Conservation (phyloP, 768 basidiomycete species). For the Bullera alba region DNA sequence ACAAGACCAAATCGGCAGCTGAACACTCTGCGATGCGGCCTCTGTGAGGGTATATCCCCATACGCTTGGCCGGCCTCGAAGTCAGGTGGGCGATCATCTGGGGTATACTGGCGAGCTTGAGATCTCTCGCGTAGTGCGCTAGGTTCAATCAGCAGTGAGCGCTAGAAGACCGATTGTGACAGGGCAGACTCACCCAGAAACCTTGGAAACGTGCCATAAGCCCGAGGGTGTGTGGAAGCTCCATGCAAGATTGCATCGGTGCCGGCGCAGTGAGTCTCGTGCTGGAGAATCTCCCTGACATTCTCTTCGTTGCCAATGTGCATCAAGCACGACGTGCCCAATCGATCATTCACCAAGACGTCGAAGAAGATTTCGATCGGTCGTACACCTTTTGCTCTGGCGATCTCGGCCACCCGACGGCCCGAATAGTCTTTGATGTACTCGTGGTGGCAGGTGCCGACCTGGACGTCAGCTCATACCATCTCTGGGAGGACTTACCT, state of each 20-base stretch:
- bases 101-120: constrained; percentile 19
- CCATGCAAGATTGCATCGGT: constrained; percentile 42
- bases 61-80: constrained; percentile 37
- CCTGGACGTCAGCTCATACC: constrained; percentile 4
- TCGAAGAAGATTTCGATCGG: constrained; percentile 36
- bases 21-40: constrained; percentile 31
- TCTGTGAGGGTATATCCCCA: constrained; percentile 35
- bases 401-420: constrained; percentile 19
- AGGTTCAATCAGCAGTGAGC: background rate
- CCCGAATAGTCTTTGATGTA: constrained; percentile 16
- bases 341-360: constrained; percentile 32
- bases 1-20: constrained; percentile 41
- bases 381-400: background rate
- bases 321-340: constrained; percentile 38
- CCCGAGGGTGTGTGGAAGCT: constrained; percentile 30
- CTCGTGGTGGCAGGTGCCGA: constrained; percentile 25
- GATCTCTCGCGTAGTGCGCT: constrained; percentile 34
- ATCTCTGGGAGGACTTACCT: no score
- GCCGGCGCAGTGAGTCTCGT: constrained; percentile 36
- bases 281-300: constrained; percentile 35
- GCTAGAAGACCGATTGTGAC: background rate
- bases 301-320: constrained; percentile 44
- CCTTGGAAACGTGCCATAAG: constrained; percentile 37
- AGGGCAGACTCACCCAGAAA: constrained; percentile 17
- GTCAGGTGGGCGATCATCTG: constrained; percentile 40